Conservation (phyloP, 768 basidiomycete genomes). For the Mrakia frigida region DNA sequence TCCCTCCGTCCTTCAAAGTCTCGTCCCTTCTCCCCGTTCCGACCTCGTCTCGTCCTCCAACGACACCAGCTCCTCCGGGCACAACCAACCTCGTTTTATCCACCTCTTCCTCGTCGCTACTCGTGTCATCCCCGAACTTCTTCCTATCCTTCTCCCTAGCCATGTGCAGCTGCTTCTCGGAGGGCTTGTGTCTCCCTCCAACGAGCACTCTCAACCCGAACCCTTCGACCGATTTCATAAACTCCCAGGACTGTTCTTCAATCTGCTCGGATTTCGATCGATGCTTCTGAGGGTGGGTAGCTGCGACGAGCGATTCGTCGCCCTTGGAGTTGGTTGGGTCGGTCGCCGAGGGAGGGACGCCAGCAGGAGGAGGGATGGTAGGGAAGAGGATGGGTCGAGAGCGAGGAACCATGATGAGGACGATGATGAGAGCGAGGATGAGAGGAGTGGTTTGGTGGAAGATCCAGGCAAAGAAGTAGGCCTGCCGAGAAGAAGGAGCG, state of each 20-base stretch:
- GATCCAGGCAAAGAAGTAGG: conserved; percentile 45
- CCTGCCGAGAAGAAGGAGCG: conserved; percentile 11
- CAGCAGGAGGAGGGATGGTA: conserved; percentile 41
- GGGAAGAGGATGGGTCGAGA: conserved; percentile 45
- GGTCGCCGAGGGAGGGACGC: conserved; percentile 45
- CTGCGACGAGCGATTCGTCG: conserved; percentile 45
- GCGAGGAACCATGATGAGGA: conserved; percentile 42
- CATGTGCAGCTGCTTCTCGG: conserved; percentile 24
- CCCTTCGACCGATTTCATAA: conserved; percentile 35
- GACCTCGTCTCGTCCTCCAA: background rate
- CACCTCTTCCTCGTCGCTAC: conserved; percentile 38
- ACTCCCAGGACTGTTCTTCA: conserved; percentile 48
- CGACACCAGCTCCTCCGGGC: background rate
- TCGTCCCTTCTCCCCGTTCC: conserved; percentile 5
- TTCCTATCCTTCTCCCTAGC: conserved; percentile 20
- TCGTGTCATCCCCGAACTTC: conserved; percentile 9
- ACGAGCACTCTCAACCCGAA: conserved; percentile 8
- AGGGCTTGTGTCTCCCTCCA: conserved; percentile 27
- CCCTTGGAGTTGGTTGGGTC: conserved; percentile 46
- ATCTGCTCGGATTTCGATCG: conserved; percentile 46
- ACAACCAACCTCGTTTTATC: conserved; percentile 34
- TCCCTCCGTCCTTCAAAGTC: conserved; percentile 23
- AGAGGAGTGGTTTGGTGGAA: conserved; percentile 44
- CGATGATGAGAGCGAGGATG: conserved; percentile 41
- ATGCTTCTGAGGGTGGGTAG: conserved; percentile 43